Base-by-base conservation (phyloP, 2,329 filamentous ascomycete genomes). In the Pseudogymnoascus sp. region DNA sequence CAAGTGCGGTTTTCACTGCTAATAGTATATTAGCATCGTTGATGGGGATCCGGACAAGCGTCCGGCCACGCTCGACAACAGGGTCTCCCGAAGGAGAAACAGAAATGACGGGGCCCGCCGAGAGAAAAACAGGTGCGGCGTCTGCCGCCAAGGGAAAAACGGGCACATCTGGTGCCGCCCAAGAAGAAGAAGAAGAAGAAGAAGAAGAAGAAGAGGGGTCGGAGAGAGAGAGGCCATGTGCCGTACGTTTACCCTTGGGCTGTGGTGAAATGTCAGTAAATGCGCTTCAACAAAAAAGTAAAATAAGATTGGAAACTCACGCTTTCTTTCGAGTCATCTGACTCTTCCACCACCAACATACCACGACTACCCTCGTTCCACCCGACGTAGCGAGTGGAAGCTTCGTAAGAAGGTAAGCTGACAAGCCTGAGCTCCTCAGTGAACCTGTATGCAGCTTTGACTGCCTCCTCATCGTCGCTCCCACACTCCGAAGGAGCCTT, bases 391-490 rank as follows among this genome's bases (percentile, higher is more conserved):
- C 45, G 45, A 52, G 45, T 52, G 45, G 26, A 52, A 30, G 45
- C 23, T 4, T 52, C 26, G 26, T 30, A 52, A n/a, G 23, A 18
- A 6, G 45, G 45, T 5, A 52, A 52, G 45, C 45, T 52, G 26
- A 52, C 45, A 52, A 26, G 45, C 5, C 45, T 52, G n/a, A 52
- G 45, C 5, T 52, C 45, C 5, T 52, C 45, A 2, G 45, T 52
- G 45, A 52, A 52, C 45, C 45, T 52, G 45, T 52, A 52, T n/a
- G 45, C 45, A 30, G 45, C 45, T 52, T 52, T 52, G n/a, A 26
- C 45, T 18, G 45, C 45, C 45, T 52, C 45, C n/a, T 52, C 45
- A 52, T 52, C 45, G 15, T 52, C 45, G 26, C 45, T 52, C 15
- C 45, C 45, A 52, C 45, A 52, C 26, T 52, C 45, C 9, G 45